These are phyloP conservation scores for Metschnikowia henanensis DNA, from an alignment of 805 yeast species.

Conservation along the genomic window DNA sequence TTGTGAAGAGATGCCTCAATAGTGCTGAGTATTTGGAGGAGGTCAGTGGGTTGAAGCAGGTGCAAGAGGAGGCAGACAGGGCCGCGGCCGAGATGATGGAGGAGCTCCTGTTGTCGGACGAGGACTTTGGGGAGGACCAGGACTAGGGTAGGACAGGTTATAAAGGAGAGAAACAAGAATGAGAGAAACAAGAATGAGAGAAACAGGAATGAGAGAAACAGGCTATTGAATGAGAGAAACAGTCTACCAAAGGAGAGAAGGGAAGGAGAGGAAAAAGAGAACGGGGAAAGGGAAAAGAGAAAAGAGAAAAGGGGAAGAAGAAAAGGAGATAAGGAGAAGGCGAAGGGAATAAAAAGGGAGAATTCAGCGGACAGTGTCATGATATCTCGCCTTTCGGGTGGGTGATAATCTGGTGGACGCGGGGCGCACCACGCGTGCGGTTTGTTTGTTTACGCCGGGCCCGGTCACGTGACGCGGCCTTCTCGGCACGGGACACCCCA, in stretches of 20 bases:
- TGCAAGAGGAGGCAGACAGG: conserved; percentile 70
- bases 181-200: too few species aligned
- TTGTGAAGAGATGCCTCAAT: conserved; percentile 69
- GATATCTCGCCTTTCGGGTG: not conserved
- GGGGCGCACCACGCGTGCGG: not conserved
- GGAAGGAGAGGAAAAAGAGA: too few species aligned
- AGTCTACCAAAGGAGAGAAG: too few species aligned
- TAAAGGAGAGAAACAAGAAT: not conserved
- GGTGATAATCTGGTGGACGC: too few species aligned
- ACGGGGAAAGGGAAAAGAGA: not conserved
- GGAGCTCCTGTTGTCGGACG: conserved; percentile 21
- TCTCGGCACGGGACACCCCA: too few species aligned
- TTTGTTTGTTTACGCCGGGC: conserved; percentile 1
- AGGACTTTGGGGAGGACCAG: conserved; percentile 10
- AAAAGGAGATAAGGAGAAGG: not conserved
- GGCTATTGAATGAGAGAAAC: not conserved
- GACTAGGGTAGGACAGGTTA: too few species aligned
- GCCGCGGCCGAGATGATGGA: conserved; percentile 33
- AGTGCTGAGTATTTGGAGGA: conserved; percentile 69
- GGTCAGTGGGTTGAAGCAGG: conserved; percentile 72
- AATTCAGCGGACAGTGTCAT: not conserved
- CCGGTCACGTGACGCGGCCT: not conserved
- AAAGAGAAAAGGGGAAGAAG: not conserved
- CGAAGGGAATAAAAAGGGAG: not conserved
- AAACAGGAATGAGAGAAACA: not conserved